Percentiles rank a stretch among this genome's conserved stretches.
Conservation (phyloP, 2,329 filamentous ascomycete genomes). For the Alternaria tenuissima region DNA sequence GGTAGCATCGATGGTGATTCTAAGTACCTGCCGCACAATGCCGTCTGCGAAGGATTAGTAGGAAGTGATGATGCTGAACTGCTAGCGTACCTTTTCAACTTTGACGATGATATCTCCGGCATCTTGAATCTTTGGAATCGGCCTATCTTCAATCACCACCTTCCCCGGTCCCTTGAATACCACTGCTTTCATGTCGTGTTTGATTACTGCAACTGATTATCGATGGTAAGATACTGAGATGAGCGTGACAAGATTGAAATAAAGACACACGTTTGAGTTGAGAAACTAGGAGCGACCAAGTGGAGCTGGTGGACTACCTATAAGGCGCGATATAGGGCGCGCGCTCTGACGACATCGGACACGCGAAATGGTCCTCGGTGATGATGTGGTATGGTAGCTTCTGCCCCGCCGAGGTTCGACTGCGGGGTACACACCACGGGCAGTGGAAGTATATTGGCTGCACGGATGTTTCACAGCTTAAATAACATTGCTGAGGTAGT, state of each 20-base stretch:
- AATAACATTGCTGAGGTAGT: background rate
- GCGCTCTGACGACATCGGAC: conserved; percentile 22
- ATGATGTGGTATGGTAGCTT: conserved; percentile 16
- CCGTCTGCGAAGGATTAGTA: conserved; percentile 60
- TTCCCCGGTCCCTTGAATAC: conserved; percentile 82
- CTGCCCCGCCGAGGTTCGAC: conserved; percentile 37
- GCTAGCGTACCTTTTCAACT: conserved; percentile 65
- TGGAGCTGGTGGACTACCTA: conserved; percentile 19
- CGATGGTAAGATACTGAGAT: background rate
- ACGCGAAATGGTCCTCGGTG: conserved; percentile 18
- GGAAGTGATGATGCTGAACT: background rate
- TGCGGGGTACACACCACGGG: conserved; percentile 29
- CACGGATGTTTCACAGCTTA: conserved; percentile 6
- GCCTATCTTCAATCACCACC: conserved; percentile 79
- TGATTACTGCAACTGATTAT: conserved; percentile 21
- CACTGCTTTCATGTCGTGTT: conserved; percentile 78
- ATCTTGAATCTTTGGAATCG: conserved; percentile 76
- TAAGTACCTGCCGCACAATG: conserved; percentile 82
- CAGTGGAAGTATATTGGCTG: conserved; percentile 18
- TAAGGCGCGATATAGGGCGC: conserved; percentile 6
- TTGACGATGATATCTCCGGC: conserved; percentile 82
- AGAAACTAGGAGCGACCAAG: conserved; percentile 1
- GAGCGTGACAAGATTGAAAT: background rate
- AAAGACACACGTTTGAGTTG: background rate
- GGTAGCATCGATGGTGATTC: background rate